phyloP scores from a whole-genome alignment of 352 stramenopile genomes.

The Phytophthora tubulina region DNA sequence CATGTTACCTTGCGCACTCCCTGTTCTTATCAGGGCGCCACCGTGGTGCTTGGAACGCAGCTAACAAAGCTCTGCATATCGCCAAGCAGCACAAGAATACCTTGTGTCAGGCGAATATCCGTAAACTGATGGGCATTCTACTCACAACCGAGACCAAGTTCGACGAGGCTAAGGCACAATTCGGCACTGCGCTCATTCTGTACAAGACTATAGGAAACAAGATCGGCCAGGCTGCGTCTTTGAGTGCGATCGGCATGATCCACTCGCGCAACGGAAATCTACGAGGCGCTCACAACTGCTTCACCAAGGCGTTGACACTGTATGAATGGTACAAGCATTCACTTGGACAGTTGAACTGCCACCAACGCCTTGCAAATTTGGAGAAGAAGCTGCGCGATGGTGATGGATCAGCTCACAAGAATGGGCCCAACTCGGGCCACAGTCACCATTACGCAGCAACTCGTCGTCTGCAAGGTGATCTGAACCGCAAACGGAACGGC shows the following conservation, averaged over 20 bases:
- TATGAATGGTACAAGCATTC: constrained; percentile 89
- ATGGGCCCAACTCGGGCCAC: constrained; percentile 62
- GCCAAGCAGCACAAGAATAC: constrained; percentile 80
- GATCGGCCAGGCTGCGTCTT: constrained; percentile 73
- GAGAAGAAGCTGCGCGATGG: constrained; percentile 86
- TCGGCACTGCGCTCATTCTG: constrained; percentile 75
- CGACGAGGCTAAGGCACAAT: constrained; percentile 84
- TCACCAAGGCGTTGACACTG: constrained; percentile 80
- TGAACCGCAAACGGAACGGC: constrained; percentile 83
- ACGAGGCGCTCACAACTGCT: constrained; percentile 79
- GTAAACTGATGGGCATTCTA: constrained; percentile 83
- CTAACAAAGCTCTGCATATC: constrained; percentile 79
- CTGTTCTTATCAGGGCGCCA: constrained; percentile 81
- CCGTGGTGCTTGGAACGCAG: constrained; percentile 75
- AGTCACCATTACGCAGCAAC: constrained; percentile 86
- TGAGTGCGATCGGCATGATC: constrained; percentile 86
- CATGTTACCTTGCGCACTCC: constrained; percentile 78
- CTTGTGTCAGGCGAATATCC: constrained; percentile 72
- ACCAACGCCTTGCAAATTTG: constrained; percentile 83
- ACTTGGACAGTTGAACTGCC: constrained; percentile 81
- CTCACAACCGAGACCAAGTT: constrained; percentile 87
- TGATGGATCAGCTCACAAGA: constrained; percentile 65
- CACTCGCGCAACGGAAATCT: constrained; percentile 84
- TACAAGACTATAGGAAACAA: constrained; percentile 84
- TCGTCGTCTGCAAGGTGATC: constrained; percentile 74